Conservation (phyloP, 176 grass and related monocot species). For the Alopecurus myosuroides region DNA sequence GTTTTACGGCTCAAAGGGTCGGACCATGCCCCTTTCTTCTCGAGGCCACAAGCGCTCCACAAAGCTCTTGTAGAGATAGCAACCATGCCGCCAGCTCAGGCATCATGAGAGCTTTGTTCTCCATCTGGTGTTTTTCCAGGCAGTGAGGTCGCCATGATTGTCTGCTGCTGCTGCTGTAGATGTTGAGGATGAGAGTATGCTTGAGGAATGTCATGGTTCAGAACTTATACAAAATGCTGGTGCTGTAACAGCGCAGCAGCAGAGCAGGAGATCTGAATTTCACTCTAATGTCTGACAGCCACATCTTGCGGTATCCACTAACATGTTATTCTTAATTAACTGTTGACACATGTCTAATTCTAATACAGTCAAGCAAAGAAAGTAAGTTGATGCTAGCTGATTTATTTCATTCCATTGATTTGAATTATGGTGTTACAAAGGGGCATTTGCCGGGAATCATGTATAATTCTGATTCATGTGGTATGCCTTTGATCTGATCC, state of each 20-base stretch:
- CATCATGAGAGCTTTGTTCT: conserved; percentile 17
- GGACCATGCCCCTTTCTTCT: conserved; percentile 95
- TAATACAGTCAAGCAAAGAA: not conserved
- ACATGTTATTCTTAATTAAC: not conserved
- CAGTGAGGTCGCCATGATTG: not conserved
- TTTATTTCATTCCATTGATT: not conserved
- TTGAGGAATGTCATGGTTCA: not conserved
- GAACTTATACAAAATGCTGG: not conserved
- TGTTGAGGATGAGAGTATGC: not conserved
- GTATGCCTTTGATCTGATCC: not conserved
- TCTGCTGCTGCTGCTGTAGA: conserved; percentile 27
- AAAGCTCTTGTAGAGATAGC: conserved; percentile 77
- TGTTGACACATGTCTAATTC: not conserved
- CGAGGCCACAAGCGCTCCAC: conserved; percentile 86
- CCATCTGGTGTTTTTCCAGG: not conserved
- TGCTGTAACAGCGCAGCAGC: not conserved
- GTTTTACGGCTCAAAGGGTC: conserved; percentile 76
- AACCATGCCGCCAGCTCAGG: conserved; percentile 24
- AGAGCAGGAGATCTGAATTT: not conserved
- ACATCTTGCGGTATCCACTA: not conserved
- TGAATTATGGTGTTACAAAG: not conserved
- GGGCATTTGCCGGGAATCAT: not conserved
- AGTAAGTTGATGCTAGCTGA: not conserved
- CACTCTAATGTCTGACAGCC: not conserved
- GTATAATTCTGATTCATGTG: not conserved